Evolutionary conservation across 75 land plant genomes (phyloP), one percentile per base, ranked within the genome.

Genomic region (Larix kaempferi): DNA sequence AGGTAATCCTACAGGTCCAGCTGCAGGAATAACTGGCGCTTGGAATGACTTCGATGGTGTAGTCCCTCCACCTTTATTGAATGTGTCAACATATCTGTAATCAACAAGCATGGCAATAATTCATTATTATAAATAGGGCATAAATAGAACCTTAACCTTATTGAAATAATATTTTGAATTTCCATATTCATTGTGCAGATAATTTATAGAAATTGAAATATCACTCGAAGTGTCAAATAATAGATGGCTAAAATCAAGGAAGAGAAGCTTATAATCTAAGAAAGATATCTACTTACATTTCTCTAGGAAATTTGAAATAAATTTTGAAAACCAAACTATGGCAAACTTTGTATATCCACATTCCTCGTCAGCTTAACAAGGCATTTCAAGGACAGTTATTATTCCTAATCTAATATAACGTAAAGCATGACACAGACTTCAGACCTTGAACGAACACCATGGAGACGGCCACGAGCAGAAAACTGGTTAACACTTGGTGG

Each of bases 41-140:
- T 83, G 88, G 74, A 89, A 89, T 21, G 82, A 64, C 57, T 84
- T 89, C 44, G 87, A 58, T 54, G 89, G 78, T 59, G 71, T 58
- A 16, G 78, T 76, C 3, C 76, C 85, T 61, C 87, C 85, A 49
- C 91, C 90, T 77, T 94, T 85, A 82, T 97, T 97, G 78, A 94
- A 97, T 6, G 99, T 97, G 81, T 97, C 99, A 56, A 97, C 99
- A 80, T 97, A 97, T 85, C 99, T 97, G 88, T 22, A 79, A 80
- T 10, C 33, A 81, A 54, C n/a, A 26, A 56, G n/a, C 19, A 37
- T 16, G 59, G 29, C 49, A 17, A 79, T 14, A 59, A 25, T 21
- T 23, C n/a, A 41, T 33, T 23, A 26, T 52, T 37, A 27, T 12
- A 63, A 64, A 22, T 54, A 12, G n/a, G 26, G 23, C 59, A 60